Conservation (phyloP, 805 yeast species). For the Saccharomycopsis sp. region DNA sequence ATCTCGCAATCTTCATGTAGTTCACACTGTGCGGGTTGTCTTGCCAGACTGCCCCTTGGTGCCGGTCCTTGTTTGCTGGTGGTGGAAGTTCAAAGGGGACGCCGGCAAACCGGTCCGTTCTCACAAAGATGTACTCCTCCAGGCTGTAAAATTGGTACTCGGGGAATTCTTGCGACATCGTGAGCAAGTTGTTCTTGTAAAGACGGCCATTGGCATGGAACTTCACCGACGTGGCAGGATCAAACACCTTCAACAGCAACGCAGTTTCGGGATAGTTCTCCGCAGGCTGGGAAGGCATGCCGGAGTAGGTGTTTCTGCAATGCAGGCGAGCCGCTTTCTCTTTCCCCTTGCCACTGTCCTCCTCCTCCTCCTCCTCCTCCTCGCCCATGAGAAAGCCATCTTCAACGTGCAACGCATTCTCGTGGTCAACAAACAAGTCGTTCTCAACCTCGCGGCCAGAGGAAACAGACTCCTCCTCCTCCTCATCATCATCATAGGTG, state of each 20-base stretch:
- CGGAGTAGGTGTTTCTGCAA: slow-evolving; percentile 22
- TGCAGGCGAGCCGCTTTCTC: too few species aligned
- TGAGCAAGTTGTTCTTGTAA: slow-evolving; percentile 22
- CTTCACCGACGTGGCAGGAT: too few species aligned
- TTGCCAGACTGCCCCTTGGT: slow-evolving; percentile 47
- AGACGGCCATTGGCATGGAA: too few species aligned
- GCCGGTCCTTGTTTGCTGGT: too few species aligned
- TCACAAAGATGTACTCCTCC: too few species aligned
- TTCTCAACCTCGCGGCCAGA: background rate
- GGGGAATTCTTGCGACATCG: slow-evolving; percentile 9
- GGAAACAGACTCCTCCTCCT: background rate
- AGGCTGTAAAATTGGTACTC: slow-evolving; percentile 29
- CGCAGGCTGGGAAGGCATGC: too few species aligned
- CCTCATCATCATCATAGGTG: slow-evolving; percentile 10
- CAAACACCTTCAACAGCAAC: too few species aligned
- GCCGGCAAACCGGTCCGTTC: too few species aligned
- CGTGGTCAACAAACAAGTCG: background rate
- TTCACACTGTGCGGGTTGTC: slow-evolving; percentile 50
- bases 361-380: background rate
- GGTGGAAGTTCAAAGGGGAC: too few species aligned
- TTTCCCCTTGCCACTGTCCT: background rate
- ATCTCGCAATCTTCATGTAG: slow-evolving; percentile 32
- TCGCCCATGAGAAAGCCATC: background rate
- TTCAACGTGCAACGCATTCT: background rate
- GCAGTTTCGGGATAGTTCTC: too few species aligned